Evolutionary conservation across 2,329 filamentous ascomycete species (phyloP).

Genomic region (Mycosphaerella sp.): DNA sequence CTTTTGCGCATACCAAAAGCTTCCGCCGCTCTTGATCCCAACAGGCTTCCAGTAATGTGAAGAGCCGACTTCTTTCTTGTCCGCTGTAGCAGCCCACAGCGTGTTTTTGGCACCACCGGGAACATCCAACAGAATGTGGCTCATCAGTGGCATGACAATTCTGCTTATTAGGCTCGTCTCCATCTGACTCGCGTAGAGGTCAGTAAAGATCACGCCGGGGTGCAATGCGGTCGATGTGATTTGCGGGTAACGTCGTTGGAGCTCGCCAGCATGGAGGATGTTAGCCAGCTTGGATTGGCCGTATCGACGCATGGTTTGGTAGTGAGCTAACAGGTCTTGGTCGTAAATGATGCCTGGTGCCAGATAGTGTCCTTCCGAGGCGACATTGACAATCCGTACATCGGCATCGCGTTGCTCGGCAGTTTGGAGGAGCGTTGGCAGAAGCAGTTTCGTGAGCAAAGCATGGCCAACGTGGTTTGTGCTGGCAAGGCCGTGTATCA

Average conservation of each 20-base stretch:
- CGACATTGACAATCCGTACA: constrained; percentile 43
- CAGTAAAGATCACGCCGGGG: constrained; percentile 58
- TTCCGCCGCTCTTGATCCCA: constrained; percentile 17
- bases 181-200: constrained; percentile 36
- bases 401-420: constrained; percentile 33
- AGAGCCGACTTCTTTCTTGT: constrained; percentile 18
- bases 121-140: constrained; percentile 15
- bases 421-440: constrained; percentile 40
- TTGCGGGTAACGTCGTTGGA: constrained; percentile 52
- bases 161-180: constrained; percentile 11
- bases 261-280: constrained; percentile 55
- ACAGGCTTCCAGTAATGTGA: constrained; percentile 25
- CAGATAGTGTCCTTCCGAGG: constrained; percentile 31
- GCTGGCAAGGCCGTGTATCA: background rate
- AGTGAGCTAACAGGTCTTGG: constrained; percentile 31
- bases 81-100: constrained; percentile 27
- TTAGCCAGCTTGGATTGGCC: constrained; percentile 56
- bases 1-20: constrained; percentile 23
- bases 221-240: constrained; percentile 58
- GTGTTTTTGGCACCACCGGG: constrained; percentile 25
- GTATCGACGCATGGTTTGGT: constrained; percentile 44
- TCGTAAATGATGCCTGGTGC: constrained; percentile 33
- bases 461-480: constrained; percentile 48
- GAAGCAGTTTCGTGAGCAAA: constrained; percentile 42
- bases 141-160: constrained; percentile 13